phyloP scores from a whole-genome alignment of 495 filamentous ascomycete species.

The Jackrogersella multiformis region DNA sequence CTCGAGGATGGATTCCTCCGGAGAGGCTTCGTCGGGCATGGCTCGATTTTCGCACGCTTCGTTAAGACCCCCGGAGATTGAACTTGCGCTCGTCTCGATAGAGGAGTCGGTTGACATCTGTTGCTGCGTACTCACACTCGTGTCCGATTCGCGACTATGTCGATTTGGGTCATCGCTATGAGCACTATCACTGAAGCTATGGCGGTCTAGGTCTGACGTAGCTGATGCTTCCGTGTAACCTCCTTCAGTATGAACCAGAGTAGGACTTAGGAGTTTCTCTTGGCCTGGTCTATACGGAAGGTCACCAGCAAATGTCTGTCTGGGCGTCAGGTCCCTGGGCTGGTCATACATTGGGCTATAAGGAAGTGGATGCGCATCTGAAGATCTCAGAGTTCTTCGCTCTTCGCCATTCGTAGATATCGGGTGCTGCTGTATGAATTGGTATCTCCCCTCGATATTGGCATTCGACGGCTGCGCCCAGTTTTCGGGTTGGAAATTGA shows the following conservation, averaged over 20 bases:
- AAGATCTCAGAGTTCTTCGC: conserved; percentile 48
- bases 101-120: conserved; percentile 56
- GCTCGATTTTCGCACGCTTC: conserved; percentile 54
- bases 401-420: conserved; percentile 2
- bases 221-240: conserved; percentile 27
- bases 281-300: conserved; percentile 47
- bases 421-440: not conserved
- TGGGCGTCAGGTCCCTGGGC: conserved; percentile 30
- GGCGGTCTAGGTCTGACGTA: conserved; percentile 44
- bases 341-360: conserved; percentile 32
- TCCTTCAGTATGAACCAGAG: too few species aligned
- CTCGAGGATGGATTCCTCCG: conserved; percentile 55
- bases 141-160: conserved; percentile 59
- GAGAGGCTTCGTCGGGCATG: conserved; percentile 50
- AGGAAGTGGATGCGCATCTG: conserved; percentile 48
- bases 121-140: conserved; percentile 57
- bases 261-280: conserved; percentile 32
- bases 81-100: conserved; percentile 60
- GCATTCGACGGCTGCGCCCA: conserved; percentile 54
- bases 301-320: conserved; percentile 33
- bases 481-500: conserved; percentile 54
- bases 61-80: conserved; percentile 55
- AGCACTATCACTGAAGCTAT: conserved; percentile 47
- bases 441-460: conserved; percentile 48
- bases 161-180: conserved; percentile 50